Percentiles rank a stretch among this genome's conserved stretches.
Evolutionary conservation across 176 grass and related monocot species (phyloP).

Genomic region (Dactylis glomerata): DNA sequence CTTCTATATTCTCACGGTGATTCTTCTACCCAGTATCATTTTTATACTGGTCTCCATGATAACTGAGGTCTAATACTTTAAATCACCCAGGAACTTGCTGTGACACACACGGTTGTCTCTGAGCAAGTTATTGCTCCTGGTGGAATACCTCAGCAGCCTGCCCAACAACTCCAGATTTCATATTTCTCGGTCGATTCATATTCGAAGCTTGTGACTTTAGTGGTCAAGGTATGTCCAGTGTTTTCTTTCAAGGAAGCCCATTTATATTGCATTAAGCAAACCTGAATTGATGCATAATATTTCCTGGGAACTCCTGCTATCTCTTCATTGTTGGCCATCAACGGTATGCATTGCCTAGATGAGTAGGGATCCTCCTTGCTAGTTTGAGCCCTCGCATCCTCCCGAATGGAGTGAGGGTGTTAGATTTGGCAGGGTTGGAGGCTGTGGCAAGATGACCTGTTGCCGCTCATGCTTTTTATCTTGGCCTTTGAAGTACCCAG

Average conservation of each 20-base stretch:
- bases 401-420: background rate
- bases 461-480: background rate
- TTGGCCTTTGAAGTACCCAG: background rate
- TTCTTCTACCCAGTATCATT: constrained; percentile 12
- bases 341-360: background rate
- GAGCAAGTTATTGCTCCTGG: constrained; percentile 57
- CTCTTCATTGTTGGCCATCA: background rate
- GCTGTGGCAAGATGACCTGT: background rate
- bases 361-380: background rate
- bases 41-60: constrained; percentile 18
- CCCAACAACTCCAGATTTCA: constrained; percentile 56
- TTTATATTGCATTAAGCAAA: constrained; percentile 6
- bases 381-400: background rate
- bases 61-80: constrained; percentile 21
- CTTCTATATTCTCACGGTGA: constrained; percentile 67
- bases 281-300: background rate
- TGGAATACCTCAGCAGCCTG: constrained; percentile 41
- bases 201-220: constrained; percentile 69
- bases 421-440: background rate
- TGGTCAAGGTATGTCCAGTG: constrained; percentile 70
- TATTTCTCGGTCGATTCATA: constrained; percentile 90
- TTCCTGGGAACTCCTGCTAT: background rate
- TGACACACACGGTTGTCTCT: constrained; percentile 54
- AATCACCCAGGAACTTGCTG: constrained; percentile 63
- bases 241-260: background rate